Evolutionary conservation across 2,329 filamentous ascomycete species (phyloP), one percentile per base, ranked within the genome.

Genomic region (Aspergillus fischeri): DNA sequence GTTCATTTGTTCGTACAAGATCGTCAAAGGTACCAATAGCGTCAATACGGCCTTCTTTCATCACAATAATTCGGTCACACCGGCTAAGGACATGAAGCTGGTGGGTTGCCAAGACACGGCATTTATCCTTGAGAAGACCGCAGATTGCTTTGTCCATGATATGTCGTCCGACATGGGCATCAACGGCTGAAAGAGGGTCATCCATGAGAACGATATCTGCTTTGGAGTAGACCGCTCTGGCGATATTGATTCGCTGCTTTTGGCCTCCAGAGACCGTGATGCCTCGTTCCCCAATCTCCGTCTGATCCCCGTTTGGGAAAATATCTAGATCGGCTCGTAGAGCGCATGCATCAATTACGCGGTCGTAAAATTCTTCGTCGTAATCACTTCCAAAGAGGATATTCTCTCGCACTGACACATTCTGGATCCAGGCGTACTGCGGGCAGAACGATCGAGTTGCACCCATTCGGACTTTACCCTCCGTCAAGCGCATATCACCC

Each of bases 391-490:
- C 93, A 67, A 97, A 97, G 0, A 91, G 75, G 58, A 99, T 96
- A 67, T 99, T 99, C 35, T 96, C 86, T 60, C 86, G 86, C 3
- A 97, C 83, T 0, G 88, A 90, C 0, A 91, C 83, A 68, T 97
- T 97, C 70, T 97, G 93, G 51, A 99, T 96, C 94, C 94, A 99
- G 0, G 94, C 91, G 69, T 96, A 96, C 70, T 99, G 93, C 0
- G 93, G 93, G 63, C 94, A 97, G 67, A 96, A 97, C 0, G 93
- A 91, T 60, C 92, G 82, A 3, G 86, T 87, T 0, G 91, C 91
- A 44, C 92, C 90, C 64, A 88, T 89, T 48, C 92, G 85, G 90
- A 97, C 96, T 60, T 96, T 91, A 25, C 92, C 92, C 1, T 91
- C 92, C 47, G 60, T 64, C 21, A 61, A 44, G n/a, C 62, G 86